These are phyloP conservation scores for Epichloe sibirici DNA, from an alignment of 2,329 filamentous ascomycete species.

Conservation along the genomic window DNA sequence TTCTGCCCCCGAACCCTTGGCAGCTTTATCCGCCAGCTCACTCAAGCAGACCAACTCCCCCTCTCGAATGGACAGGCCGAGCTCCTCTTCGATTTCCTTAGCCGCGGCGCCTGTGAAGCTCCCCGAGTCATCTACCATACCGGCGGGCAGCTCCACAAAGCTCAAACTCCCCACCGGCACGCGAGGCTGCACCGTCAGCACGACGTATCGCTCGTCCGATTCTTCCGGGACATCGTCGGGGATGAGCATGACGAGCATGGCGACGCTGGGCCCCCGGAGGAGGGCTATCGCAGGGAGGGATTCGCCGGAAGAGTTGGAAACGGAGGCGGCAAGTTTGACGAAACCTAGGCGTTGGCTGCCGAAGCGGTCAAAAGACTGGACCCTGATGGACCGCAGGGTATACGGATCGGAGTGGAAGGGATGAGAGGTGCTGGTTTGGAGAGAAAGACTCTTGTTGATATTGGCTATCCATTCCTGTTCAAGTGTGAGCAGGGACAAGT, in stretches of 20 bases:
- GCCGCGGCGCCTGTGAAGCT: slow-evolving; percentile 46
- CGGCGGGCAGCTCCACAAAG: slow-evolving; percentile 45
- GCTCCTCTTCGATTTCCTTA: slow-evolving; percentile 48
- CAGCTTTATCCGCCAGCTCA: slow-evolving; percentile 29
- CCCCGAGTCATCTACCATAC: slow-evolving; percentile 43
- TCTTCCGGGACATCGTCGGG: slow-evolving; percentile 33
- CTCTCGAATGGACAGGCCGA: slow-evolving; percentile 39
- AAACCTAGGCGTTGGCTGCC: slow-evolving; percentile 38
- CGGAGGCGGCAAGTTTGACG: slow-evolving; percentile 38
- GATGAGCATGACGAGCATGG: slow-evolving; percentile 44
- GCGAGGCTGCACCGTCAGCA: slow-evolving; percentile 49
- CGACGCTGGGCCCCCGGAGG: slow-evolving; percentile 48
- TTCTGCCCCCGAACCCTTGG: slow-evolving; percentile 17
- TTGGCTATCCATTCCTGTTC: slow-evolving; percentile 36
- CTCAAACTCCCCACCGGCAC: slow-evolving; percentile 41
- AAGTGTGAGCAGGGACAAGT: neutral
- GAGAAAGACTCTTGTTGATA: slow-evolving; percentile 32
- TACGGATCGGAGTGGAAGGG: slow-evolving; percentile 45
- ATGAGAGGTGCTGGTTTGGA: slow-evolving; percentile 31
- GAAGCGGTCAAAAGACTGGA: slow-evolving; percentile 44
- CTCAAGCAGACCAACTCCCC: slow-evolving; percentile 38
- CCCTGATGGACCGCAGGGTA: slow-evolving; percentile 32
- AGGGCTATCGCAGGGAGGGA: slow-evolving; percentile 42
- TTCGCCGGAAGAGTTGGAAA: slow-evolving; percentile 36
- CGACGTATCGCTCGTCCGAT: slow-evolving; percentile 38